Conservation (phyloP, 129 eudicot genomes). For the Apium graveolens region DNA sequence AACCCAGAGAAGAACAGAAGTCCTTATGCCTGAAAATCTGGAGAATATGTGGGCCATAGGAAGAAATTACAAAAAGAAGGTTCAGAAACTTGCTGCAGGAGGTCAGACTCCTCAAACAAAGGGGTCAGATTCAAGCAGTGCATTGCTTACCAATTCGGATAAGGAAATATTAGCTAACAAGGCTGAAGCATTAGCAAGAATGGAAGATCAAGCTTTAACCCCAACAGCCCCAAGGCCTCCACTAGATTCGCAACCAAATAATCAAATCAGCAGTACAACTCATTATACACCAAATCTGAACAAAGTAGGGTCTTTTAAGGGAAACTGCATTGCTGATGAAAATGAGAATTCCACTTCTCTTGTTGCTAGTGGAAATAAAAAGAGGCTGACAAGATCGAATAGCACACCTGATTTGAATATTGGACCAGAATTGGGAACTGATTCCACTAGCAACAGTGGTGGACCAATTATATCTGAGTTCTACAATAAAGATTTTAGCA, state of each 20-base stretch:
- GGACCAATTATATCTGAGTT: conserved; percentile 65
- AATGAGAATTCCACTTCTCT: conserved; percentile 12
- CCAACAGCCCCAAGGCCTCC: conserved; percentile 37
- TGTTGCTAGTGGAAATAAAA: conserved; percentile 33
- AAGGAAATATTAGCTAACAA: conserved; percentile 25
- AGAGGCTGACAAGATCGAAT: conserved; percentile 49
- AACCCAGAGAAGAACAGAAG: conserved; percentile 92
- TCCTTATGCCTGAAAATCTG: conserved; percentile 94
- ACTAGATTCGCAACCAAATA: conserved; percentile 26
- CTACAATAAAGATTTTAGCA: conserved; percentile 42
- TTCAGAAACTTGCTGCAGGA: conserved; percentile 33
- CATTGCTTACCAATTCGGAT: conserved; percentile 8
- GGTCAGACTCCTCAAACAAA: background rate
- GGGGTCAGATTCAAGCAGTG: conserved; percentile 7
- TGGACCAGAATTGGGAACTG: conserved; percentile 25
- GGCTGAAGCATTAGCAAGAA: conserved; percentile 26
- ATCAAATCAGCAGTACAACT: conserved; percentile 22
- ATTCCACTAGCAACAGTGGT: conserved; percentile 30
- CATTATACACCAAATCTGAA: conserved; percentile 21
- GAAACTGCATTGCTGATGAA: conserved; percentile 14
- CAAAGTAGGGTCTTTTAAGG: conserved; percentile 21
- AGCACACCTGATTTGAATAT: conserved; percentile 62
- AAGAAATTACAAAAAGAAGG: conserved; percentile 71
- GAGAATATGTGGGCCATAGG: conserved; percentile 99
- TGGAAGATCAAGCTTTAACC: conserved; percentile 27